phyloP scores from a whole-genome alignment of 2,329 filamentous ascomycete genomes.

The Monilinia fructicola region DNA sequence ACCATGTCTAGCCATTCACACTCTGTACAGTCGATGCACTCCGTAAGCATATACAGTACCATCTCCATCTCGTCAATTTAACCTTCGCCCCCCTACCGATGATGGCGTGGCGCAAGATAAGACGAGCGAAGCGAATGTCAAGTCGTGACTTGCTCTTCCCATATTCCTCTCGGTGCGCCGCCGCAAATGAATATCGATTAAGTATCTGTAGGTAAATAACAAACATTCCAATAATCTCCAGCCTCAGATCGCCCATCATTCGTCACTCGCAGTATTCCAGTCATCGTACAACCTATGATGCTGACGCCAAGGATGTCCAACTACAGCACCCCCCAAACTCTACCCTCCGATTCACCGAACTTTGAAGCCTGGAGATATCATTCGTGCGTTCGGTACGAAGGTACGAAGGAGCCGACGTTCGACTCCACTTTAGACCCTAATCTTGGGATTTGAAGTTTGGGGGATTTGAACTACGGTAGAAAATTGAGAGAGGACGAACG shows the following conservation, averaged over 20 bases:
- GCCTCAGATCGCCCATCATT: no score
- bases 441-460: background rate
- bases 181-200: no score
- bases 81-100: background rate
- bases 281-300: no score
- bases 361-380: background rate
- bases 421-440: constrained; percentile 6
- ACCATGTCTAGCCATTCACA: no score
- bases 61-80: background rate
- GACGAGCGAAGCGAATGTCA: background rate
- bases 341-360: no score
- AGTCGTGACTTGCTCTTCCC: background rate
- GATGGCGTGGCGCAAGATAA: background rate
- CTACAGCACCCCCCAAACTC: no score
- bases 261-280: no score
- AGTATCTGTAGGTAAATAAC: no score
- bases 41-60: background rate
- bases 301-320: constrained; percentile 3
- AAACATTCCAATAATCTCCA: no score
- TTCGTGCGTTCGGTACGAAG: constrained; percentile 7
- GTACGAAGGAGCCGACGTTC: background rate
- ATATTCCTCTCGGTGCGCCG: background rate
- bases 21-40: no score
- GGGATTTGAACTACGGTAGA: background rate
- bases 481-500: background rate